Evolutionary conservation across 2,329 filamentous ascomycete genomes (phyloP).

Genomic region (Hypoxylon sp.): DNA sequence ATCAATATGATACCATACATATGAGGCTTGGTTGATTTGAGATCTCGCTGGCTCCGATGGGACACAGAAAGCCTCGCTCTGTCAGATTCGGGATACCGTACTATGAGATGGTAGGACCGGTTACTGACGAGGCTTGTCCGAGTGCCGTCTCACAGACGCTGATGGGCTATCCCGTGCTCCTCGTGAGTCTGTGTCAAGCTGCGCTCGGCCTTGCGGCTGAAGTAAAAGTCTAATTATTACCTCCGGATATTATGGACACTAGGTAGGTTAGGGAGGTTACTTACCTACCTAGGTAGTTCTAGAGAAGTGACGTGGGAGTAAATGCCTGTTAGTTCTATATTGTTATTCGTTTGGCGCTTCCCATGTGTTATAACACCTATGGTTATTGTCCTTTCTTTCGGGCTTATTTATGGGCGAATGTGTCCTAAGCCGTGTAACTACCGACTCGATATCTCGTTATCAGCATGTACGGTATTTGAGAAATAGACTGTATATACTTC

Average conservation of each 20-base stretch:
- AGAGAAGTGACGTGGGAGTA: neutral
- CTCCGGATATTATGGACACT: neutral
- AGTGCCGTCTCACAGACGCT: neutral
- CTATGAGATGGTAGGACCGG: neutral
- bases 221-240: neutral
- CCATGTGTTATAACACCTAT: no score
- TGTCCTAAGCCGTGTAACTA: no score
- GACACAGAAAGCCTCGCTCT: neutral
- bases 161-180: neutral
- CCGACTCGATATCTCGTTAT: no score
- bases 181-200: neutral
- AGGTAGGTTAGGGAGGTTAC: neutral
- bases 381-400: neutral
- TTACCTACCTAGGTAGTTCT: neutral
- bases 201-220: neutral
- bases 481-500: no score
- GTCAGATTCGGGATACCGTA: neutral
- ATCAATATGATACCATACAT: neutral
- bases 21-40: neutral
- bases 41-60: neutral
- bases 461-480: no score
- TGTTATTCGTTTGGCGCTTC: neutral
- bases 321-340: neutral
- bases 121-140: neutral
- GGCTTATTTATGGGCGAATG: no score